These are phyloP conservation scores for Podaxis sp. DNA, from an alignment of 768 basidiomycete species.

Conservation along the genomic window DNA sequence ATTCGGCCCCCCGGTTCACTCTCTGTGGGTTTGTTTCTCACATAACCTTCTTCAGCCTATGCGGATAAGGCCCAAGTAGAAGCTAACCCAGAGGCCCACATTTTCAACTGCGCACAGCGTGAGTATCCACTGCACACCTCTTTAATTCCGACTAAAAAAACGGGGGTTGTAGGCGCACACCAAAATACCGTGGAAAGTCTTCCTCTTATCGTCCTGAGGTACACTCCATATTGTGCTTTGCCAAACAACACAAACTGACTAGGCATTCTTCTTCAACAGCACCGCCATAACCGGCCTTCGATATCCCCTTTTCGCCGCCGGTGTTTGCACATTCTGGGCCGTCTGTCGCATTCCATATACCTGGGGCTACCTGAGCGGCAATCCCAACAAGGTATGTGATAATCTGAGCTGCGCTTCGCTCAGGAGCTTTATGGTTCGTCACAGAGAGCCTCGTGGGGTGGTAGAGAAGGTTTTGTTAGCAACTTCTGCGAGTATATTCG, in stretches of 20 bases:
- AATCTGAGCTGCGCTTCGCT: too few relatives aligned
- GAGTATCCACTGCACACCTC: conserved; percentile 14
- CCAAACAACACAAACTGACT: background rate
- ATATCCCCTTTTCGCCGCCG: conserved; percentile 36
- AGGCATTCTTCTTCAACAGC: conserved; percentile 18
- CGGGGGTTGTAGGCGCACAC: conserved; percentile 49
- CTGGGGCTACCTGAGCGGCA: conserved; percentile 38
- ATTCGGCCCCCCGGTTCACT: background rate
- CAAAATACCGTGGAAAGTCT: conserved; percentile 56
- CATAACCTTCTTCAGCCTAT: conserved; percentile 29
- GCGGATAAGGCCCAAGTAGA: conserved; percentile 9
- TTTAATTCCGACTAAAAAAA: background rate
- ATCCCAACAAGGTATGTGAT: conserved; percentile 34
- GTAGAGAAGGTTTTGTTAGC: background rate
- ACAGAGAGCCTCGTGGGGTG: conserved; percentile 1
- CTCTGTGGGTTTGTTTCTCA: too few relatives aligned
- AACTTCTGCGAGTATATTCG: background rate
- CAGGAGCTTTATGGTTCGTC: background rate
- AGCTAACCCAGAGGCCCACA: conserved; percentile 3
- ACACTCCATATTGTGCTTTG: conserved; percentile 12
- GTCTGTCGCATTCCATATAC: conserved; percentile 41
- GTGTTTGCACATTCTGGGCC: conserved; percentile 33
- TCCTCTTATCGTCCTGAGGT: conserved; percentile 42
- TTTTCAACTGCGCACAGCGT: conserved; percentile 15
- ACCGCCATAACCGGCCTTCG: conserved; percentile 36